Evolutionary conservation across 768 basidiomycete genomes (phyloP).

Genomic region (Tricholoma furcatifolium): DNA sequence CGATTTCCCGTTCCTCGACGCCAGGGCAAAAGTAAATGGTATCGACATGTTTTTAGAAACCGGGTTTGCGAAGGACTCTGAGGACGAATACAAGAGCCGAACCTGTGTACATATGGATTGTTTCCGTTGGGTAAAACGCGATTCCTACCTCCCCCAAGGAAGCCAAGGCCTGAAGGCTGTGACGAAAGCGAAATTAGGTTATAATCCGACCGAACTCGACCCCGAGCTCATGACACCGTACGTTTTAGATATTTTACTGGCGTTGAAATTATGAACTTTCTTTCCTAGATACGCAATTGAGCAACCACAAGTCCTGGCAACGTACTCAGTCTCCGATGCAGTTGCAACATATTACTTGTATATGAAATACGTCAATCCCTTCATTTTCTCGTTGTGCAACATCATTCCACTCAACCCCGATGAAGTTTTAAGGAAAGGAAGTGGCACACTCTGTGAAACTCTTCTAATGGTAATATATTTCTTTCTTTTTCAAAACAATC

Average conservation of each 20-base stretch:
- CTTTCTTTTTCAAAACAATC: not conserved
- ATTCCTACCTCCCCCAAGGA: slow-evolving; percentile 97
- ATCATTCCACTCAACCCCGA: slow-evolving; percentile 97
- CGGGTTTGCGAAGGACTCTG: slow-evolving; percentile 87
- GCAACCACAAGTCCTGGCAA: slow-evolving; percentile 90
- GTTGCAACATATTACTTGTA: slow-evolving; percentile 99
- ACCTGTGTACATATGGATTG: slow-evolving; percentile 98
- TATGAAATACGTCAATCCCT: slow-evolving; percentile 99
- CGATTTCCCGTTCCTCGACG: slow-evolving; percentile 96
- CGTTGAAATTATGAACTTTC: not conserved
- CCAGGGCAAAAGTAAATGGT: slow-evolving; percentile 80
- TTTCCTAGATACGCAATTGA: slow-evolving; percentile 85
- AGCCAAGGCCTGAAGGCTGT: slow-evolving; percentile 98
- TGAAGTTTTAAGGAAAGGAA: slow-evolving; percentile 94
- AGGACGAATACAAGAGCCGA: slow-evolving; percentile 93
- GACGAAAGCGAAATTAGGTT: slow-evolving; percentile 93
- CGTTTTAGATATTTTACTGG: slow-evolving; percentile 27
- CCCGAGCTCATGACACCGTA: slow-evolving; percentile 99
- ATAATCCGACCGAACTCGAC: slow-evolving; percentile 95
- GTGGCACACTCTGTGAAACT: slow-evolving; percentile 96
- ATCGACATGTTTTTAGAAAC: slow-evolving; percentile 97
- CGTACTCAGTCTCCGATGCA: slow-evolving; percentile 99
- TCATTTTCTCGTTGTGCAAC: slow-evolving; percentile 98
- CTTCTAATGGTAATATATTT: slow-evolving; percentile 84
- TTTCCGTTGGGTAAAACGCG: slow-evolving; percentile 99